Evolutionary conservation across 768 basidiomycete genomes (phyloP).

Genomic region (Ramaria rubella): DNA sequence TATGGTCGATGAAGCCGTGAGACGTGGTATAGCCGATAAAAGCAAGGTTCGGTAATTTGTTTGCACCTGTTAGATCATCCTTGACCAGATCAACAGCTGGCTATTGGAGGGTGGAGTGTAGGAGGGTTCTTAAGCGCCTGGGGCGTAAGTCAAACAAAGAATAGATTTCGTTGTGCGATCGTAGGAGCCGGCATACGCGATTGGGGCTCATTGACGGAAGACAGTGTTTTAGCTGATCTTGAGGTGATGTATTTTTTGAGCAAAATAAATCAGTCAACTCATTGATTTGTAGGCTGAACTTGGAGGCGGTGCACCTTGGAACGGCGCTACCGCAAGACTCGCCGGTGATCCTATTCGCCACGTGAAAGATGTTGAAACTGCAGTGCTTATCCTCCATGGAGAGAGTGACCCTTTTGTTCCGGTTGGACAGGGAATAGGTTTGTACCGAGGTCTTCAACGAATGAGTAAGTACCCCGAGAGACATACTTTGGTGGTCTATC

Average conservation of each 20-base stretch:
- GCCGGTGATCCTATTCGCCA: conserved; percentile 5
- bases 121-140: conserved; percentile 14
- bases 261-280: neutral
- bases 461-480: conserved; percentile 8
- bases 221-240: conserved; percentile 7
- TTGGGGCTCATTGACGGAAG: conserved; percentile 9
- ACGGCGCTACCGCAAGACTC: neutral
- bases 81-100: neutral
- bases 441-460: conserved; percentile 11
- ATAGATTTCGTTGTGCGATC: conserved; percentile 10
- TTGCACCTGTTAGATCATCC: neutral
- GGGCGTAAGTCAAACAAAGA: conserved; percentile 13
- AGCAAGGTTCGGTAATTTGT: neutral
- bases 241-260: conserved; percentile 2
- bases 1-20: conserved; percentile 11
- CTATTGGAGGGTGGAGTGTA: conserved; percentile 12
- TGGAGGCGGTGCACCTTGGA: conserved; percentile 10
- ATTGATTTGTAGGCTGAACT: neutral
- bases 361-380: conserved; percentile 12
- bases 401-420: conserved; percentile 11
- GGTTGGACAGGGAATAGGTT: conserved; percentile 10
- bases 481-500: conserved; percentile 11
- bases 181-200: conserved; percentile 10
- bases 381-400: conserved; percentile 13
- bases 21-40: conserved; percentile 8